Evolutionary conservation across 352 stramenopile species (phyloP).

Genomic region (Pythium diclinum): DNA sequence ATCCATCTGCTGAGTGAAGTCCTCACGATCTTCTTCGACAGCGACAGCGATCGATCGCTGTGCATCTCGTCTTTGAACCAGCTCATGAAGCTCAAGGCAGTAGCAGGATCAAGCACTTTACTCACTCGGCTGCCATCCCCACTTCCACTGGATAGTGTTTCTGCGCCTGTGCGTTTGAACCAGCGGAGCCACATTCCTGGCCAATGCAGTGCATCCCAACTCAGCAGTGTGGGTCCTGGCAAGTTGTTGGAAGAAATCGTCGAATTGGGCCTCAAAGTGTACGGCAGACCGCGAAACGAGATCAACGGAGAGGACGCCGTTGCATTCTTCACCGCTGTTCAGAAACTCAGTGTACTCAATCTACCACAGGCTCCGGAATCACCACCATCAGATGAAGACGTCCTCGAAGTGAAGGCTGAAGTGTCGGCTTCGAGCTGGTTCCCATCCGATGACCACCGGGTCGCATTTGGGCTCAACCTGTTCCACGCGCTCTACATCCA

Average conservation of each 20-base stretch:
- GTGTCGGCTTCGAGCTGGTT: conserved; percentile 1
- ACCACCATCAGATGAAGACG: neutral
- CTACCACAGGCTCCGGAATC: neutral
- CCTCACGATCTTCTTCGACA: conserved; percentile 61
- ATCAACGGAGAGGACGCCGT: conserved; percentile 31
- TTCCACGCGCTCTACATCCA: conserved; percentile 90
- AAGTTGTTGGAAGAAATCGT: conserved; percentile 13
- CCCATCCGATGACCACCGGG: conserved; percentile 33
- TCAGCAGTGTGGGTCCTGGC: neutral
- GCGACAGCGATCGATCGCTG: conserved; percentile 26
- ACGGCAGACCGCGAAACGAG: conserved; percentile 9
- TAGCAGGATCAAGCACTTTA: neutral
- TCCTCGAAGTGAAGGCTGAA: neutral
- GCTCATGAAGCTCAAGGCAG: conserved; percentile 27
- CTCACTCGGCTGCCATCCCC: conserved; percentile 9
- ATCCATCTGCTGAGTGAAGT: conserved; percentile 55
- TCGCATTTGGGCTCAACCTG: conserved; percentile 88
- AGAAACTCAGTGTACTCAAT: conserved; percentile 39
- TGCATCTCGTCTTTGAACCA: conserved; percentile 36
- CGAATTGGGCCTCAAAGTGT: conserved; percentile 4
- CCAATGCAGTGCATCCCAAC: neutral
- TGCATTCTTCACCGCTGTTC: conserved; percentile 48
- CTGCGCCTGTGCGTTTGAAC: conserved; percentile 50
- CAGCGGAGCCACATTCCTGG: conserved; percentile 35
- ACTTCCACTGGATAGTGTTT: conserved; percentile 11